Evolutionary conservation across 2,329 filamentous ascomycete species (phyloP).

Genomic region (Pseudocercospora eumusae): DNA sequence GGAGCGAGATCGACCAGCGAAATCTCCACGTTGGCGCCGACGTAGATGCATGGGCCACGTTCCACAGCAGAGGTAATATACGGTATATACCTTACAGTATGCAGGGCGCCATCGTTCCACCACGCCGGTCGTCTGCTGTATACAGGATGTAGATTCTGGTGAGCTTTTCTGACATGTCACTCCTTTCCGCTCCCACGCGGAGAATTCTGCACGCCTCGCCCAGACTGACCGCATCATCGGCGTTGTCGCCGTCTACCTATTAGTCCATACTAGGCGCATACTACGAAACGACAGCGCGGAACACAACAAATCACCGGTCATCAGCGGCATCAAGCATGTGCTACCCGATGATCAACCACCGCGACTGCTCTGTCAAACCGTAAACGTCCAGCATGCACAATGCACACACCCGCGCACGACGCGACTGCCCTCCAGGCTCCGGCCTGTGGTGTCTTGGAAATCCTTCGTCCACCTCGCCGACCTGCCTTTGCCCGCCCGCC

Average conservation of each 20-base stretch:
- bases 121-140: slow-evolving; percentile 3
- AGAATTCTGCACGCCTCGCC: neutral
- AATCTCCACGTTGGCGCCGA: slow-evolving; percentile 9
- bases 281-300: slow-evolving; percentile 8
- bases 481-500: slow-evolving; percentile 14
- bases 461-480: slow-evolving; percentile 19
- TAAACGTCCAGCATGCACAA: slow-evolving; percentile 13
- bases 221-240: neutral
- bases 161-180: slow-evolving; percentile 5
- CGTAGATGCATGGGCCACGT: slow-evolving; percentile 6
- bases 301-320: slow-evolving; percentile 7
- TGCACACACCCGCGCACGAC: slow-evolving; percentile 13
- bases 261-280: neutral
- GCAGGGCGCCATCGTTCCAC: slow-evolving; percentile 9
- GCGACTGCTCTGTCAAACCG: slow-evolving; percentile 12
- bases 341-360: slow-evolving; percentile 5
- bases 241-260: neutral
- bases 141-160: too few relatives aligned
- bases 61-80: slow-evolving; percentile 7
- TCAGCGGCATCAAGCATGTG: slow-evolving; percentile 8
- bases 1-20: slow-evolving; percentile 2
- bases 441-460: neutral
- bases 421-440: slow-evolving; percentile 9
- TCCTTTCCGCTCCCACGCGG: slow-evolving; percentile 2
- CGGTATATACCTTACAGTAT: too few relatives aligned